Evolutionary conservation across 331 rosid species (phyloP).

Genomic region (Quercus tomentella): DNA sequence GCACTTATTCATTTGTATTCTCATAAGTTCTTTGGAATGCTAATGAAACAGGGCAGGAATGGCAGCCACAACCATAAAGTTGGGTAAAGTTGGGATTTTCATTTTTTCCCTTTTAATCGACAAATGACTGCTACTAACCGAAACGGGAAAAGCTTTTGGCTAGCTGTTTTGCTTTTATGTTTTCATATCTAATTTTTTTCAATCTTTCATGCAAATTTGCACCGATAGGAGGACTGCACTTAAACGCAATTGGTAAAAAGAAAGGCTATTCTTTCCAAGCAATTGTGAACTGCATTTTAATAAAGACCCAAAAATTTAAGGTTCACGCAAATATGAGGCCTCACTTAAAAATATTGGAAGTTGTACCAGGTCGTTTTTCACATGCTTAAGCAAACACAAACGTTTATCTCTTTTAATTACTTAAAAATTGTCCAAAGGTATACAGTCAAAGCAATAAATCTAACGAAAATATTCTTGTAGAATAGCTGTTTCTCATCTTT

Average conservation of each 20-base stretch:
- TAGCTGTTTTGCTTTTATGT: no score
- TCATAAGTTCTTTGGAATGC: no score
- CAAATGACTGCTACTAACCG: rapidly evolving
- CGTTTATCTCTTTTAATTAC: neutral
- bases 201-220: neutral
- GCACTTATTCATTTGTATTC: no score
- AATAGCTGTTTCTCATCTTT: conserved; percentile 4
- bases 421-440: neutral
- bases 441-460: neutral
- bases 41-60: no score
- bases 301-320: no score
- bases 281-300: no score
- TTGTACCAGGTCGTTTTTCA: neutral
- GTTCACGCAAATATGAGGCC: no score
- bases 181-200: neutral
- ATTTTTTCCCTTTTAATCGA: no score
- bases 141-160: neutral
- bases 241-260: neutral
- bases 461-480: neutral
- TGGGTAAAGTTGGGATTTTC: no score
- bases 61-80: no score
- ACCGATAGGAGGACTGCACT: neutral
- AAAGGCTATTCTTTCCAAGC: no score
- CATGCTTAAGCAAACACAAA: neutral
- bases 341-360: no score